phyloP scores from a whole-genome alignment of 2,329 filamentous ascomycete species.

The Fusarium sp. region DNA sequence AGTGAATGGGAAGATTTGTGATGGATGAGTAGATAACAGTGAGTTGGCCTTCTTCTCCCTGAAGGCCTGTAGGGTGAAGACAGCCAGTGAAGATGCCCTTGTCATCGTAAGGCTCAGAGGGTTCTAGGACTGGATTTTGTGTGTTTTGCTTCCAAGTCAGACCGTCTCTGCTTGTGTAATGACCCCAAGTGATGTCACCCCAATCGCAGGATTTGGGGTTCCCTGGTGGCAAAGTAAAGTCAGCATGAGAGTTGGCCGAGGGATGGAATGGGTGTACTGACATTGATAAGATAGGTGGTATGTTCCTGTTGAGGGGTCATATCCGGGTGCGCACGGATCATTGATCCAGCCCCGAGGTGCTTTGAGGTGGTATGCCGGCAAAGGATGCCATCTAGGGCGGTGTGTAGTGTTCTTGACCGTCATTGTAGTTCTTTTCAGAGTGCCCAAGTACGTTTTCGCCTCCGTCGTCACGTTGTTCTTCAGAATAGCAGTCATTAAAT shows the following conservation, averaged over 20 bases:
- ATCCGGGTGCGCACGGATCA: slow-evolving; percentile 38
- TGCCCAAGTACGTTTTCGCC: neutral
- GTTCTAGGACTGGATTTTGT: slow-evolving; percentile 46
- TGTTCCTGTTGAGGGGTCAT: slow-evolving; percentile 31
- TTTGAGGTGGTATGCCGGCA: slow-evolving; percentile 36
- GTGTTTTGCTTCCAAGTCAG: slow-evolving; percentile 56
- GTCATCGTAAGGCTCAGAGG: slow-evolving; percentile 55
- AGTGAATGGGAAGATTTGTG: slow-evolving; percentile 48
- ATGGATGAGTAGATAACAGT: slow-evolving; percentile 50
- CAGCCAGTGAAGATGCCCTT: slow-evolving; percentile 64
- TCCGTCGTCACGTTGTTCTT: neutral
- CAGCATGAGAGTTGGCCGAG: neutral
- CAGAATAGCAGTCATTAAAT: neutral
- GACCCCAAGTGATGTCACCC: slow-evolving; percentile 58
- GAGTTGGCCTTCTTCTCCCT: slow-evolving; percentile 50
- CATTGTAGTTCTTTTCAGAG: neutral
- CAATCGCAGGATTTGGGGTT: slow-evolving; percentile 51
- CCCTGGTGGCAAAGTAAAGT: slow-evolving; percentile 28
- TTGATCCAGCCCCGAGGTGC: slow-evolving; percentile 39
- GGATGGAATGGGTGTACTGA: neutral
- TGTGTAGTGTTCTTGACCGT: slow-evolving; percentile 6
- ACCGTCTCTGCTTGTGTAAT: slow-evolving; percentile 55
- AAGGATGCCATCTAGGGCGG: slow-evolving; percentile 26
- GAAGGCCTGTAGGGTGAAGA: slow-evolving; percentile 57
- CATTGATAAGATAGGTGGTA: slow-evolving; percentile 42